Conservation (phyloP, 306 rosid genomes). For the Morella rubra region DNA sequence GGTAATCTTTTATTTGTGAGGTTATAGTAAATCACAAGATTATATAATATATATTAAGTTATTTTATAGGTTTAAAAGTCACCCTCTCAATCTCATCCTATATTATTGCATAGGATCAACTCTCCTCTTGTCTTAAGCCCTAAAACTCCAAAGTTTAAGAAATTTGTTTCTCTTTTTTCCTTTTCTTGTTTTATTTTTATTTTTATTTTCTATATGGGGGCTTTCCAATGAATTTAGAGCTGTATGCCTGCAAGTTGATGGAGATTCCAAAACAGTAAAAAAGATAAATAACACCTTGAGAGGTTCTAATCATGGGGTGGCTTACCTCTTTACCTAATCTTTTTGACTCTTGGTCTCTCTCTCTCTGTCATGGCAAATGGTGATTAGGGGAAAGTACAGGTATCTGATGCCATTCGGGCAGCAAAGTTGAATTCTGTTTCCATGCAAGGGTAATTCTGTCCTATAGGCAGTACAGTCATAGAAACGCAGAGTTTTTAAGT, state of each 20-base stretch:
- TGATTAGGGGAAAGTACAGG: conserved; percentile 45
- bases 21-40: no score
- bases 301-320: conserved; percentile 42
- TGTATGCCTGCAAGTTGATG: conserved; percentile 13
- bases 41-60: no score
- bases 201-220: not conserved
- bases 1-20: no score
- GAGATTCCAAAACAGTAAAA: conserved; percentile 26
- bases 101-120: no score
- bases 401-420: conserved; percentile 48
- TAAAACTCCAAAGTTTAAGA: not conserved
- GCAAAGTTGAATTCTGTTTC: conserved; percentile 22
- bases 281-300: conserved; percentile 40
- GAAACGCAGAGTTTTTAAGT: conserved; percentile 33
- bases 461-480: conserved; percentile 35
- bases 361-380: conserved; percentile 20
- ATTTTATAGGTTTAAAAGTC: no score
- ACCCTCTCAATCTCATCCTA: no score
- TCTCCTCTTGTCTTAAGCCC: no score
- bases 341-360: conserved; percentile 38
- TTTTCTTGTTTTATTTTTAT: no score
- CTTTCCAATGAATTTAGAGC: conserved; percentile 1
- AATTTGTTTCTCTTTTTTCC: no score
- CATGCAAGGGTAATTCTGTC: conserved; percentile 57
- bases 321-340: conserved; percentile 42